Conservation (phyloP, 495 filamentous ascomycete species). For the Daldinia concentrica region DNA sequence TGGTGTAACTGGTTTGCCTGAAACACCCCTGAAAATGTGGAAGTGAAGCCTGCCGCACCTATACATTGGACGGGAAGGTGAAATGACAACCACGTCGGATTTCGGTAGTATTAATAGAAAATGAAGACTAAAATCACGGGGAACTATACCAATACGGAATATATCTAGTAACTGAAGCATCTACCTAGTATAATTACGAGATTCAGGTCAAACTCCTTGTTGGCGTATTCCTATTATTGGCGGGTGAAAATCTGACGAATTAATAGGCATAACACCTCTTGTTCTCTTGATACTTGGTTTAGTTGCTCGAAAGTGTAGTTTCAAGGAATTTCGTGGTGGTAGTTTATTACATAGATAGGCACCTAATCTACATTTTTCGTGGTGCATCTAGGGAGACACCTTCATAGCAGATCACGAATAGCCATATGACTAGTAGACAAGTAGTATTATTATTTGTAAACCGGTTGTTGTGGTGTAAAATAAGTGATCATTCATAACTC, state of each 20-base stretch:
- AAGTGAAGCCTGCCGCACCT: not conserved
- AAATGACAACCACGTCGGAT: not conserved
- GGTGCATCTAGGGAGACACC: not conserved
- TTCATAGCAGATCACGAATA: not conserved
- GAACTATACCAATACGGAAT: not conserved
- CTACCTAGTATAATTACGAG: not conserved
- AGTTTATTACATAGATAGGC: too few species aligned
- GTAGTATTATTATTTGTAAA: not conserved
- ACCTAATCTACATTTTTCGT: too few species aligned
- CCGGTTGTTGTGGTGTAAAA: not conserved
- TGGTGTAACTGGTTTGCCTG: slow-evolving; percentile 1
- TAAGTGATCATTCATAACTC: not conserved
- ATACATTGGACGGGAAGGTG: not conserved
- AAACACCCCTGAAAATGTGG: not conserved
- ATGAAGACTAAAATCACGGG: not conserved
- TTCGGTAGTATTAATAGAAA: not conserved
- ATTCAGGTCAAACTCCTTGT: not conserved
- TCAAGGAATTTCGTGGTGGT: not conserved
- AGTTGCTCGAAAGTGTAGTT: not conserved
- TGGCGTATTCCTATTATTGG: not conserved
- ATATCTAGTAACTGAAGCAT: not conserved
- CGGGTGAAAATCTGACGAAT: not conserved
- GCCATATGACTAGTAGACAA: not conserved
- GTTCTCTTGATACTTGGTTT: not conserved
- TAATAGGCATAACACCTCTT: not conserved